Evolutionary conservation across 1,284 basidiomycete genomes (phyloP), one percentile per base, ranked within the genome.

Genomic region (Cryptococcus sp.): DNA sequence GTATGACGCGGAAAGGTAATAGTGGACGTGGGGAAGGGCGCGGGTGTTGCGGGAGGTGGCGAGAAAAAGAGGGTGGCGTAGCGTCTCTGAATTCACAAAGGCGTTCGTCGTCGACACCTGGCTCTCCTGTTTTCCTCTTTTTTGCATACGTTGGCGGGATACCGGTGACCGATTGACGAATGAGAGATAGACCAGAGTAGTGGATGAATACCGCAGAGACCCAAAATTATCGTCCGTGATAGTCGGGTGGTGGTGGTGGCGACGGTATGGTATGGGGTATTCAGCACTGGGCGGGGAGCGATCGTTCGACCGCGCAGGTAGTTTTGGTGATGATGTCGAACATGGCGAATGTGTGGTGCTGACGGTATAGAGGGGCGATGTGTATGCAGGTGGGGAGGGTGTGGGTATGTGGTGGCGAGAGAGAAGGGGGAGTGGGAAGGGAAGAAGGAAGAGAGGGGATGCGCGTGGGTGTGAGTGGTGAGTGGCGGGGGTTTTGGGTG

Each of bases 341-440:
- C 53, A 53, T 57, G 28, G 49, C 54, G 57, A 44, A 12, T 23
- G 36, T 39, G 23, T n/a, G 35, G 44, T 43, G 56, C 45, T 43
- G 49, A 55, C 28, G 40, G 59, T 58, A 55, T 57, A 59, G 61
- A 45, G 60, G 46, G 60, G n/a, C 7, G n/a, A n/a, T 28, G 16
- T 49, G 35, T 36, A 11, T 3, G 21, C 8, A 18, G 7, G 13
- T 2, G 13, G 4, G 1, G n/a, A 3, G 18, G 42, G 7, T 44
- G n/a, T 2, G 42, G 42, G 18, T 33, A 33, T 33, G 28, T 33
- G 28, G 28, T 33, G 28, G 42, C 42, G 18, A 23, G 11, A 20
- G 42, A 9, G 42, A 18, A 18, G 13, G 28, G 28, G 9, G 28
- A 33, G 28, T 33, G 28, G 5, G 28, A 33, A 5, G 28, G 28